Percentiles rank a stretch among this genome's conserved stretches.
Conservation (phyloP, 2,329 filamentous ascomycete species). For the Arthrobotrys sphaeroides region DNA sequence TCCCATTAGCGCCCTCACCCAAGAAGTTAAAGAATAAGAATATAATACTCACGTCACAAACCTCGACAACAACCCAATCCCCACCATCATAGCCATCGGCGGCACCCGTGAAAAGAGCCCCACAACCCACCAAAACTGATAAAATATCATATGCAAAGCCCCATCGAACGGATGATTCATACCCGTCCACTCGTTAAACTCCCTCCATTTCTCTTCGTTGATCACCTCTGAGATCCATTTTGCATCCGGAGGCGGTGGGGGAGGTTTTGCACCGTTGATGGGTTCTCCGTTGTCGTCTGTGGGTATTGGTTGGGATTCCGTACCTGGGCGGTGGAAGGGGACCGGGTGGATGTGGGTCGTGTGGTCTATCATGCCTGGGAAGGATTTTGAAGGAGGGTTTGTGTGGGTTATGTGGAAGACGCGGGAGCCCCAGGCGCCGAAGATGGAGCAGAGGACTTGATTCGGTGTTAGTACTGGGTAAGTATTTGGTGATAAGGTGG, state of each 20-base stretch:
- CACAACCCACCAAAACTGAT: conserved; percentile 38
- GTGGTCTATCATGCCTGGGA: conserved; percentile 31
- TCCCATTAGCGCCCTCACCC: neutral
- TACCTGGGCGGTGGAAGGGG: conserved; percentile 45
- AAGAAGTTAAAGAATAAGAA: neutral
- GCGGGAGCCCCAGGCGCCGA: conserved; percentile 40
- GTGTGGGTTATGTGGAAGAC: conserved; percentile 38
- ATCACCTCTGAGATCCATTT: conserved; percentile 29
- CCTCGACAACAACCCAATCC: conserved; percentile 43
- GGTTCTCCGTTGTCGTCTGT: neutral
- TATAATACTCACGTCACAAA: conserved; percentile 38
- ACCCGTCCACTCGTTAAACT: conserved; percentile 23
- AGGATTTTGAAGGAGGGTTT: conserved; percentile 6
- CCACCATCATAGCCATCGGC: conserved; percentile 51
- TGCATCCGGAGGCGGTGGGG: conserved; percentile 23
- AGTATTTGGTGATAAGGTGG: neutral
- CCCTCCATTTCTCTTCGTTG: conserved; percentile 25
- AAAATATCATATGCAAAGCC: conserved; percentile 8
- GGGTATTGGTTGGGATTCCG: neutral
- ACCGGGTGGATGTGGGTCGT: conserved; percentile 26
- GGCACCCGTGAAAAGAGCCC: conserved; percentile 26
- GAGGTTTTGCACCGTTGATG: neutral
- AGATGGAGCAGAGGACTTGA: conserved; percentile 41
- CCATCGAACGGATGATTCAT: conserved; percentile 36
- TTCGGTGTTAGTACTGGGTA: neutral